Conservation (phyloP, 2,329 filamentous ascomycete species). For the Cercospora brassicicola region DNA sequence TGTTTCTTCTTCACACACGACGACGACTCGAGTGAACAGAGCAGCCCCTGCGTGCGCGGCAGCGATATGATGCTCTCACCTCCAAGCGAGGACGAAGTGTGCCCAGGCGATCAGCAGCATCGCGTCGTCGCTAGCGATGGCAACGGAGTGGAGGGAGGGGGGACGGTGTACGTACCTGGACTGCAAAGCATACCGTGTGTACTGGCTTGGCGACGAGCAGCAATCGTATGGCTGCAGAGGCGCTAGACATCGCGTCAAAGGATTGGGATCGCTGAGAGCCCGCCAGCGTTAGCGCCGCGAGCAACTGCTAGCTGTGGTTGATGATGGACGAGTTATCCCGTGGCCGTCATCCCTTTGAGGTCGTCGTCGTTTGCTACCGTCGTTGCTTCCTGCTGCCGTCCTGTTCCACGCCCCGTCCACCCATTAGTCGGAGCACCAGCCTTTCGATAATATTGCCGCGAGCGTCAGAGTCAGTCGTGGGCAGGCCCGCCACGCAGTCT, state of each 20-base stretch:
- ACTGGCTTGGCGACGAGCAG: background rate
- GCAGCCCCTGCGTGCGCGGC: background rate
- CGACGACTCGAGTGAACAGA: background rate
- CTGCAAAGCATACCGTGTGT: constrained; percentile 3
- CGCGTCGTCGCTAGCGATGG: background rate
- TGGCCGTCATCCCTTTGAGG: background rate
- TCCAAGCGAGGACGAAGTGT: background rate
- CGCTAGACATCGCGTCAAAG: background rate
- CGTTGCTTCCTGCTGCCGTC: background rate
- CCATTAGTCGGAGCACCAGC: background rate
- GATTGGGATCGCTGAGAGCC: constrained; percentile 14
- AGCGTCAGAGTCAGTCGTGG: background rate
- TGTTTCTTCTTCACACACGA: background rate
- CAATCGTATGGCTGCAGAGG: constrained; percentile 7
- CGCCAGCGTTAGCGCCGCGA: constrained; percentile 2
- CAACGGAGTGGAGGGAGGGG: background rate
- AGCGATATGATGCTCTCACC: background rate
- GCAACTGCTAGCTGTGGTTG: background rate
- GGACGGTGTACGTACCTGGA: constrained; percentile 3
- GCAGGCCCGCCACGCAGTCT: background rate
- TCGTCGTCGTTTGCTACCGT: background rate
- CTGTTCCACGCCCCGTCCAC: background rate
- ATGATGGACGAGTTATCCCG: background rate
- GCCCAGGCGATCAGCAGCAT: background rate
- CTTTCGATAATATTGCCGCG: background rate